phyloP scores from a whole-genome alignment of 1,139 yeast species.

The Protomyces lactucae-debilis region DNA sequence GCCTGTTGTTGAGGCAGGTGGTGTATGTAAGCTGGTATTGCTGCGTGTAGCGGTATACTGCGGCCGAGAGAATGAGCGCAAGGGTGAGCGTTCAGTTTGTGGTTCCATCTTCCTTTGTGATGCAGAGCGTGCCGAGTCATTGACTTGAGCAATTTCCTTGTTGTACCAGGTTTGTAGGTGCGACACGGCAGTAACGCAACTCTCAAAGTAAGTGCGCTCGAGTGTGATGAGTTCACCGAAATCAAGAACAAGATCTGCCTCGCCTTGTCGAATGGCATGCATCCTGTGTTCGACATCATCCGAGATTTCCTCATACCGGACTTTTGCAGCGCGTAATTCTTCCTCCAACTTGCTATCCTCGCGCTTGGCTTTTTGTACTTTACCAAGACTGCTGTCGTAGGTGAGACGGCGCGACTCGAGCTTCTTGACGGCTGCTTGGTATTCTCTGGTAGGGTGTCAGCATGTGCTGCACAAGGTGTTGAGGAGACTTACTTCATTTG shows the following conservation, averaged over 20 bases:
- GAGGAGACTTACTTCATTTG: conserved; percentile 19
- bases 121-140: not conserved
- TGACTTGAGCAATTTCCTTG: not conserved
- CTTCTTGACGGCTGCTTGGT: conserved; percentile 32
- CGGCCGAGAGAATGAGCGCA: not conserved
- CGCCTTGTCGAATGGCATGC: conserved; percentile 34
- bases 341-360: conserved; percentile 35
- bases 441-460: conserved; percentile 2
- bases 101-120: not conserved
- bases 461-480: not conserved
- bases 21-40: not conserved
- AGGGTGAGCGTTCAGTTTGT: not conserved
- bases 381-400: conserved; percentile 34
- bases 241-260: conserved; percentile 29
- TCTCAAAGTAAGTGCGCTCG: conserved; percentile 32
- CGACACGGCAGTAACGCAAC: conserved; percentile 27
- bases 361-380: conserved; percentile 33
- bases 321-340: conserved; percentile 34
- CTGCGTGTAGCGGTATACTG: not conserved
- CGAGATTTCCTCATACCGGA: conserved; percentile 35
- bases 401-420: conserved; percentile 35
- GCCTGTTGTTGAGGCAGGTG: not conserved
- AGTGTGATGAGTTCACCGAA: conserved; percentile 33
- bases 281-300: conserved; percentile 34
- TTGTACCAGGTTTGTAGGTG: conserved; percentile 27